Evolutionary conservation across 1,139 yeast species (phyloP).

Genomic region (Geotrichum aggregatum): DNA sequence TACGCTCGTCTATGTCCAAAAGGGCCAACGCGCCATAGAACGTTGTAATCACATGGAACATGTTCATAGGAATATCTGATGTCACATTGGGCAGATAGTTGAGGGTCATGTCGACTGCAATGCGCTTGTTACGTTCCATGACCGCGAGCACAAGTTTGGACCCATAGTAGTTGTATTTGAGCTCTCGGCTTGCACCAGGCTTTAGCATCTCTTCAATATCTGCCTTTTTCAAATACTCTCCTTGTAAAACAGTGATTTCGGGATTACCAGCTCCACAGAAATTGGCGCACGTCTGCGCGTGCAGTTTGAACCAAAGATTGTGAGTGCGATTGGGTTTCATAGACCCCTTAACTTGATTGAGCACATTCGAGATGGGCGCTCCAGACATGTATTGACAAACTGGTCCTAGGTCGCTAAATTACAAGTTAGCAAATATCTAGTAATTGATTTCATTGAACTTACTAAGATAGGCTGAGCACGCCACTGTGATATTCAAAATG

Average conservation of each 20-base stretch:
- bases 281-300: constrained; percentile 30
- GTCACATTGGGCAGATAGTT: constrained; percentile 29
- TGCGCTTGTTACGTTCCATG: constrained; percentile 28
- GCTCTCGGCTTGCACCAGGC: constrained; percentile 21
- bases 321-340: constrained; percentile 29
- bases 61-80: constrained; percentile 29
- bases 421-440: not conserved
- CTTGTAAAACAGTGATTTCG: constrained; percentile 30
- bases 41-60: constrained; percentile 32
- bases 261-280: constrained; percentile 29
- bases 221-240: constrained; percentile 25
- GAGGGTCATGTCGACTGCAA: constrained; percentile 31
- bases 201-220: constrained; percentile 20
- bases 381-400: constrained; percentile 34
- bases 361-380: constrained; percentile 30
- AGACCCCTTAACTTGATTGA: constrained; percentile 28
- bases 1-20: constrained; percentile 27
- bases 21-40: constrained; percentile 34
- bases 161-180: constrained; percentile 31
- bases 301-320: constrained; percentile 33
- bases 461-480: constrained; percentile 31
- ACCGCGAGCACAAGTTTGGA: constrained; percentile 30
- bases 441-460: constrained; percentile 13
- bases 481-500: constrained; percentile 33
- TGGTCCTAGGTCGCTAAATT: constrained; percentile 32